These are phyloP conservation scores for Larix kaempferi DNA, from an alignment of 75 land plant species.

Conservation along the genomic window DNA sequence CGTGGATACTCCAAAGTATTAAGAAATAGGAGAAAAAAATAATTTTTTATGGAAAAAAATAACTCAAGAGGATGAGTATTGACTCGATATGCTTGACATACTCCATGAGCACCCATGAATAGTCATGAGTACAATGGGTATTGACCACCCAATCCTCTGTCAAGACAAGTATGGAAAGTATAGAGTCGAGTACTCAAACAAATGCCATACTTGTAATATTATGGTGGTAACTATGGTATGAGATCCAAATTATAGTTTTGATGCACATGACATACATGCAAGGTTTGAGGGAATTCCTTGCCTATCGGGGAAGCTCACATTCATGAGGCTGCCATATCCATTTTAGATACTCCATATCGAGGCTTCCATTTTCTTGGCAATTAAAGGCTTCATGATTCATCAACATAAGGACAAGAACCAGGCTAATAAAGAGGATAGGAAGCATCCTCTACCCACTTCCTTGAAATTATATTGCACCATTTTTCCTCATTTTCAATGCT, in stretches of 20 bases:
- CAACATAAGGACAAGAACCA: conserved; percentile 77
- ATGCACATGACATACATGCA: neutral
- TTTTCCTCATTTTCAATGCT: neutral
- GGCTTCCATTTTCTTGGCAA: conserved; percentile 71
- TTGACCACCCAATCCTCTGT: too few relatives aligned
- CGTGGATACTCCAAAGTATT: too few relatives aligned
- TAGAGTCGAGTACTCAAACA: too few relatives aligned
- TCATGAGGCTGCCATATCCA: conserved; percentile 83
- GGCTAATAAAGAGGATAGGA: conserved; percentile 63
- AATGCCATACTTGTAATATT: too few relatives aligned
- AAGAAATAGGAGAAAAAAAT: too few relatives aligned
- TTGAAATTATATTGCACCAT: conserved; percentile 50
- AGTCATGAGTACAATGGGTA: too few relatives aligned
- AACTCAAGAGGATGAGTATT: too few relatives aligned
- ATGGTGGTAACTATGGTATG: too few relatives aligned
- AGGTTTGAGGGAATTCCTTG: neutral
- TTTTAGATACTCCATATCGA: conserved; percentile 53
- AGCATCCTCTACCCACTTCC: conserved; percentile 67
- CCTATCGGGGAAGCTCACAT: conserved; percentile 75
- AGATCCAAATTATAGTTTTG: neutral
- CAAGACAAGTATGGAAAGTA: too few relatives aligned
- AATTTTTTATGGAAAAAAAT: too few relatives aligned
- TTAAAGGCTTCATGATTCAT: conserved; percentile 73
- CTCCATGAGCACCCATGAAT: too few relatives aligned
- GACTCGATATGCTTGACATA: too few relatives aligned